Base-by-base conservation (phyloP, 2,329 filamentous ascomycete genomes). In the Lasiodiplodia sp. region DNA sequence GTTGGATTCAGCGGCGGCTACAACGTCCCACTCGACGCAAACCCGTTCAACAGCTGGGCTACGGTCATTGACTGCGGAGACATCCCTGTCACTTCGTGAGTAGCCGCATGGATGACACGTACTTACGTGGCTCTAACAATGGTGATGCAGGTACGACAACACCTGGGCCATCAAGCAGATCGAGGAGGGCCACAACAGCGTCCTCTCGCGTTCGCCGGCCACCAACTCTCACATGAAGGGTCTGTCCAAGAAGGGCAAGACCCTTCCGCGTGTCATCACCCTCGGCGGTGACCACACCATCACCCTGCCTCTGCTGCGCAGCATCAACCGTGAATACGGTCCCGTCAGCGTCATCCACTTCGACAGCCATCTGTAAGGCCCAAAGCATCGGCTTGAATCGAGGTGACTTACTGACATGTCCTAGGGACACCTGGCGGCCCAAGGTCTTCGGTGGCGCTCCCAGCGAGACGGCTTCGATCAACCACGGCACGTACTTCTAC, bases 401-500 rank as follows among this genome's bases (percentile, higher is more conserved):
- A 6, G 65, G 31, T 2, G 14, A 34, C 67, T 8, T 23, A 34
- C 25, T 57, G 34, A 51, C 55, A 6, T 5, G 2, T 44, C n/a
- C 66, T 18, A 81, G 74, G 4, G 86, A 86, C 71, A 85, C 86
- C 75, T 92, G 92, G 92, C 88, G 87, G 69, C 93, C 93, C 53
- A 95, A 95, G 78, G 93, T 96, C 31, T 96, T 96, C 73, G 93
- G 93, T 66, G 93, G 92, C 37, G 89, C 91, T 0, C 92, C 93
- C 0, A 91, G 88, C 34, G 87, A 94, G 70, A 87, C 89, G 49
- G 92, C 93, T 23, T 86, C 86, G 71, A 90, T 96, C 82, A 96
- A 96, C 81, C 92, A 96, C 81, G 93, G 93, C 52, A 96, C 92
- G 1, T 96, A 96, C 83, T 96, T 96, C 82, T 96, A 91, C 81